Evolutionary conservation across 2,329 filamentous ascomycete species (phyloP).

Genomic region (Dendrostoma leiphaemia): DNA sequence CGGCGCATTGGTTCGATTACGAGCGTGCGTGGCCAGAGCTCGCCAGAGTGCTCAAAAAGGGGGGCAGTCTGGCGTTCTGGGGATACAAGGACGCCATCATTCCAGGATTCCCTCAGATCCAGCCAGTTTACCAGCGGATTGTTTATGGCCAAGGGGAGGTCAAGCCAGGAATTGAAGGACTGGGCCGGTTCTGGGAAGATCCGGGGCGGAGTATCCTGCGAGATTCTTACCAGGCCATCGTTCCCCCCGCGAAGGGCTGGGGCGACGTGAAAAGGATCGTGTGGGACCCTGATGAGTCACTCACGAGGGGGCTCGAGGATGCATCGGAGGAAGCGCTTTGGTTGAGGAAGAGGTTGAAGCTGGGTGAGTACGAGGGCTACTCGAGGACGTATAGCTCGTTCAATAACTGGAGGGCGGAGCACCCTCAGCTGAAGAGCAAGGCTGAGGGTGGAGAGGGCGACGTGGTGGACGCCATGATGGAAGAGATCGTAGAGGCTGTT

Average conservation of each 20-base stretch:
- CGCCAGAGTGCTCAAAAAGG: slow-evolving; percentile 48
- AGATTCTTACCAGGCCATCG: slow-evolving; percentile 47
- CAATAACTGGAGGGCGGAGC: slow-evolving; percentile 55
- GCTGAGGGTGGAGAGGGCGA: slow-evolving; percentile 58
- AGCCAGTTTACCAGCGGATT: slow-evolving; percentile 52
- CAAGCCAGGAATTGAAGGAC: slow-evolving; percentile 40
- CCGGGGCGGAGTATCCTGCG: slow-evolving; percentile 56
- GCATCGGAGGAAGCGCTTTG: slow-evolving; percentile 36
- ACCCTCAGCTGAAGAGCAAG: slow-evolving; percentile 47
- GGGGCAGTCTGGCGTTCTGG: slow-evolving; percentile 63
- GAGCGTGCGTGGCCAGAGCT: slow-evolving; percentile 53
- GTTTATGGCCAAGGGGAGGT: slow-evolving; percentile 50
- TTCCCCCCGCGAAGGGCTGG: slow-evolving; percentile 52
- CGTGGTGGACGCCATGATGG: slow-evolving; percentile 61
- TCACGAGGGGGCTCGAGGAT: slow-evolving; percentile 31
- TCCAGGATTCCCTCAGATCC: slow-evolving; percentile 50
- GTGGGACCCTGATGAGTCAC: slow-evolving; percentile 53
- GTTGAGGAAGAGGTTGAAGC: slow-evolving; percentile 50
- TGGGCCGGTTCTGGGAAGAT: slow-evolving; percentile 62
- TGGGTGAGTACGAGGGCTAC: slow-evolving; percentile 61
- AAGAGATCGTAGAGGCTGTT: slow-evolving; percentile 53
- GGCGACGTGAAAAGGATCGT: slow-evolving; percentile 49
- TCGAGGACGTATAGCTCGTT: slow-evolving; percentile 59
- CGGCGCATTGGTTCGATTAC: slow-evolving; percentile 68
- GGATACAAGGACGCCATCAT: slow-evolving; percentile 65